These are phyloP conservation scores for Ascochyta lentis DNA, from an alignment of 2,329 filamentous ascomycete species.

Conservation along the genomic window DNA sequence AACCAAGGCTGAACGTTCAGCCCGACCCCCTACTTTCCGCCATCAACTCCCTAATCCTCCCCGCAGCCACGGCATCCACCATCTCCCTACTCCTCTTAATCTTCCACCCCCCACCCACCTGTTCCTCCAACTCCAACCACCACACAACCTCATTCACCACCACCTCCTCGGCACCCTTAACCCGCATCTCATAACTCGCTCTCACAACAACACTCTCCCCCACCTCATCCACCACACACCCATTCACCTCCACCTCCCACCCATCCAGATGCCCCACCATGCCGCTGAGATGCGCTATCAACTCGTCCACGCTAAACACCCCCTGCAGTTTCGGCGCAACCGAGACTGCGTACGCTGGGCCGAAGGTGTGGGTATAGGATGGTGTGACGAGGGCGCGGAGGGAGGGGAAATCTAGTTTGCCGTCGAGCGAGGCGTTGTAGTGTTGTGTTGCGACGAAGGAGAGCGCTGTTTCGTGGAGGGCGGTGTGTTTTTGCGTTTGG, in stretches of 20 bases:
- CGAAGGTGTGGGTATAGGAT: background rate
- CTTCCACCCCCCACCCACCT: conserved; percentile 19
- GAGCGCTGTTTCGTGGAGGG: background rate
- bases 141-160: conserved; percentile 45
- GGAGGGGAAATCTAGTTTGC: background rate
- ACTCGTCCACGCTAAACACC: background rate
- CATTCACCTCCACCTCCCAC: conserved; percentile 29
- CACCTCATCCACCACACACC: conserved; percentile 37
- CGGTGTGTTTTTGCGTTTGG: background rate
- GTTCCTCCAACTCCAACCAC: conserved; percentile 36
- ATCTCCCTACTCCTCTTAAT: conserved; percentile 39
- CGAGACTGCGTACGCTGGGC: background rate
- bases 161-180: conserved; percentile 12
- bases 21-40: background rate
- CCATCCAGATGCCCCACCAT: conserved; percentile 11
- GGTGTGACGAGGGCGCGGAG: background rate
- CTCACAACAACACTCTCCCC: conserved; percentile 27
- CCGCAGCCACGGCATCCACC: conserved; percentile 37
- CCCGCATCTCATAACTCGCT: conserved; percentile 36
- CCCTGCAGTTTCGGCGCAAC: conserved; percentile 2
- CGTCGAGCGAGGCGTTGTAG: background rate
- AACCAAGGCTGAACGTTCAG: background rate
- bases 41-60: conserved; percentile 28
- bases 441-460: background rate
- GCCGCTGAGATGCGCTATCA: background rate